Conservation (phyloP, 495 filamentous ascomycete species). For the Penicillium ochrochloron region DNA sequence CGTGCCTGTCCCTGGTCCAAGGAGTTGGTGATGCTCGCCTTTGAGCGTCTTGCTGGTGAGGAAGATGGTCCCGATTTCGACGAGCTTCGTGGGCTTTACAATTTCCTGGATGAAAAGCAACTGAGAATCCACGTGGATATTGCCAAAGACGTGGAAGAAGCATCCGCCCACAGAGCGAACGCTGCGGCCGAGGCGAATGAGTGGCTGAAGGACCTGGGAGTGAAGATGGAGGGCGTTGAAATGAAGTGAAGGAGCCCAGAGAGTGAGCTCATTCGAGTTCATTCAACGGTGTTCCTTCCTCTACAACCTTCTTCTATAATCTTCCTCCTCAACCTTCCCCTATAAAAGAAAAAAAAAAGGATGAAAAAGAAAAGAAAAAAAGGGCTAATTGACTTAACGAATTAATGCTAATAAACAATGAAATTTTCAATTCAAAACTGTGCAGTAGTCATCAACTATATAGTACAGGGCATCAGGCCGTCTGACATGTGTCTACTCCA, state of each 20-base stretch:
- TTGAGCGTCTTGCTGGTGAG: slow-evolving; percentile 50
- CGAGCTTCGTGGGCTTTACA: slow-evolving; percentile 18
- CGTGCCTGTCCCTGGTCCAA: slow-evolving; percentile 78
- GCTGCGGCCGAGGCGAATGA: background rate
- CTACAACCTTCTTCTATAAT: too few species aligned
- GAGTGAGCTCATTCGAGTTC: background rate
- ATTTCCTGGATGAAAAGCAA: slow-evolving; percentile 15
- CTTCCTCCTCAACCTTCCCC: too few species aligned
- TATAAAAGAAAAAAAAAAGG: too few species aligned
- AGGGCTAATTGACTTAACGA: too few species aligned
- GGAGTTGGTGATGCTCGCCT: slow-evolving; percentile 66
- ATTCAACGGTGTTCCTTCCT: background rate
- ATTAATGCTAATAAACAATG: too few species aligned
- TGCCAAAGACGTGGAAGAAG: background rate
- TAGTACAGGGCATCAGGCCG: slow-evolving; percentile 23
- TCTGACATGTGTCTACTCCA: slow-evolving; percentile 16
- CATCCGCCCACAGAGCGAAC: background rate
- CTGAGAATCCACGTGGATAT: slow-evolving; percentile 21
- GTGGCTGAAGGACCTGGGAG: background rate
- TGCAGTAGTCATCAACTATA: slow-evolving; percentile 22
- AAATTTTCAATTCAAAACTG: background rate
- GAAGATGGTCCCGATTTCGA: slow-evolving; percentile 14
- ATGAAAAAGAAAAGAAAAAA: too few species aligned
- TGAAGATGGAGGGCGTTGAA: background rate
- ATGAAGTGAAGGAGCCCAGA: background rate